Evolutionary conservation across 1,139 yeast species (phyloP).

Genomic region (Saccharomyces pastorianus): DNA sequence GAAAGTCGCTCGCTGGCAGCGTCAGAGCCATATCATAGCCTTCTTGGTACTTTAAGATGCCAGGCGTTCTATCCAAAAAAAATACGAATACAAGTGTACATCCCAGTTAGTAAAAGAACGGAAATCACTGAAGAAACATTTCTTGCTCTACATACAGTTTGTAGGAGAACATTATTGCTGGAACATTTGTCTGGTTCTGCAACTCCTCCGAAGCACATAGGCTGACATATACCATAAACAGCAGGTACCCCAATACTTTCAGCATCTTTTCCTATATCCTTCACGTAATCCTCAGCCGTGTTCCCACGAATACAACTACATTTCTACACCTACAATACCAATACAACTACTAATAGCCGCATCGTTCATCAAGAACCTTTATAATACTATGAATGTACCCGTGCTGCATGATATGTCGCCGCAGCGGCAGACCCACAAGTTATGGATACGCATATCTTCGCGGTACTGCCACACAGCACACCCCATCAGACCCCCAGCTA

Average conservation of each 20-base stretch:
- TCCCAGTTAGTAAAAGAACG: slow-evolving; percentile 2
- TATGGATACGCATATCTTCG: neutral
- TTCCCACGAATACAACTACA: no score
- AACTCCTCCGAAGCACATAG: slow-evolving; percentile 3
- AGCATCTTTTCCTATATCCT: neutral
- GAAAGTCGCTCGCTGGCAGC: slow-evolving; percentile 34
- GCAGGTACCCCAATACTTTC: neutral
- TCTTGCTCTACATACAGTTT: slow-evolving; percentile 16
- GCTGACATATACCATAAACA: neutral
- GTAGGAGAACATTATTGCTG: slow-evolving; percentile 26
- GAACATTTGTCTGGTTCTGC: slow-evolving; percentile 15
- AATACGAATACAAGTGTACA: neutral
- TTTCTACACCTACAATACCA: no score
- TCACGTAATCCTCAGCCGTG: neutral
- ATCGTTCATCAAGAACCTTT: no score
- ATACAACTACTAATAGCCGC: no score
- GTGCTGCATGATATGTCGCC: no score
- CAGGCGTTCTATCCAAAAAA: slow-evolving; percentile 17
- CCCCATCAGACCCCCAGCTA: neutral
- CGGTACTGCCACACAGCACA: neutral
- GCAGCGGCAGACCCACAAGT: no score
- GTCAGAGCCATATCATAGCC: slow-evolving; percentile 11
- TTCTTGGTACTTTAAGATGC: slow-evolving; percentile 15
- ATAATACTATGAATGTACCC: no score
- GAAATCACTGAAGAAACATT: neutral